Evolutionary conservation across 1,139 yeast species (phyloP).

Genomic region (Scheffersomyces stambukii): DNA sequence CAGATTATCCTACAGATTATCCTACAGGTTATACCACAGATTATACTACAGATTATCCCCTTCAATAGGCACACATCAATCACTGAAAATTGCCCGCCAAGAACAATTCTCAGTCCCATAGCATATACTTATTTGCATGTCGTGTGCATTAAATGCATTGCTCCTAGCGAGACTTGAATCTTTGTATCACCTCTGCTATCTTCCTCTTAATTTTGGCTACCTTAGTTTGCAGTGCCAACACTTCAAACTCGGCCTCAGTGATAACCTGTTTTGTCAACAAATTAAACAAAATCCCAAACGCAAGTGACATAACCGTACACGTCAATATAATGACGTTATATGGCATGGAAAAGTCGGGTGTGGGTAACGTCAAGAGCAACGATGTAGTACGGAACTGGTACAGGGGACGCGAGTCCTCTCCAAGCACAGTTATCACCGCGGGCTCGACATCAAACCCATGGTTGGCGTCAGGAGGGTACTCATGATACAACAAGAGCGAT

Average conservation of each 20-base stretch:
- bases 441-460: conserved; percentile 96
- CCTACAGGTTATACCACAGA: too few relatives aligned
- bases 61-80: too few relatives aligned
- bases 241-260: conserved; percentile 72
- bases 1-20: too few relatives aligned
- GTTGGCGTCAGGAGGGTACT: conserved; percentile 98
- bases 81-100: too few relatives aligned
- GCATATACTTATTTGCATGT: too few relatives aligned
- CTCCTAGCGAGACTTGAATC: conserved; percentile 3
- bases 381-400: conserved; percentile 82
- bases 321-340: conserved; percentile 94
- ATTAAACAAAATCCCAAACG: conserved; percentile 85
- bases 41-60: too few relatives aligned
- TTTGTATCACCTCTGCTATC: conserved; percentile 5
- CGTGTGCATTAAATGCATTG: too few relatives aligned
- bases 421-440: conserved; percentile 62
- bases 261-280: conserved; percentile 71
- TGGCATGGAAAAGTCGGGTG: conserved; percentile 99
- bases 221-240: conserved; percentile 21
- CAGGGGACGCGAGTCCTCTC: conserved; percentile 17
- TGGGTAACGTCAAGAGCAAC: conserved; percentile 78
- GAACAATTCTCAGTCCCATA: too few relatives aligned
- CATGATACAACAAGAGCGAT: conserved; percentile 76
- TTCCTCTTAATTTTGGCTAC: conserved; percentile 17
- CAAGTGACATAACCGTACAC: conserved; percentile 87